Conservation (phyloP, 2,329 filamentous ascomycete species). For the Pseudopithomyces maydicus region DNA sequence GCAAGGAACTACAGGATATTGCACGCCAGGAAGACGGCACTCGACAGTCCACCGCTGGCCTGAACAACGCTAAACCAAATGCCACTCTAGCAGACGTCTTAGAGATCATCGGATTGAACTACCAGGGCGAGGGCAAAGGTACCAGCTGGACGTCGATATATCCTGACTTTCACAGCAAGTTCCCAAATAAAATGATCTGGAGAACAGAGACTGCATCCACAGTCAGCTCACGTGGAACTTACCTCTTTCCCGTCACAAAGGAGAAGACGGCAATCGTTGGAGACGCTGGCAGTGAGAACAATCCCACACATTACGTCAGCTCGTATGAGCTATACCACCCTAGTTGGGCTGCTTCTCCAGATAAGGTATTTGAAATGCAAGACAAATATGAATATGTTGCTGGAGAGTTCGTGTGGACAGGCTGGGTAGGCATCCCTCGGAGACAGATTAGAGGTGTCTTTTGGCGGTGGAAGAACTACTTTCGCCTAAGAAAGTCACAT, state of each 20-base stretch:
- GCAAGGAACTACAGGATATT: constrained; percentile 50
- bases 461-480: too few relatives aligned
- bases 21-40: constrained; percentile 55
- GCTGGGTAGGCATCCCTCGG: too few relatives aligned
- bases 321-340: constrained; percentile 59
- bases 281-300: constrained; percentile 42
- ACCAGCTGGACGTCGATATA: constrained; percentile 38
- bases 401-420: constrained; percentile 61
- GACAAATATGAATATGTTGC: constrained; percentile 57
- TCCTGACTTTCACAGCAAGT: constrained; percentile 36
- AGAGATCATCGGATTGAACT: constrained; percentile 60
- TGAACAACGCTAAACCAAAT: constrained; percentile 54
- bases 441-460: too few relatives aligned
- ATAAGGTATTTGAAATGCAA: constrained; percentile 59
- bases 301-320: constrained; percentile 47
- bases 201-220: constrained; percentile 44
- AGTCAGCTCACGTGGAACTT: constrained; percentile 58
- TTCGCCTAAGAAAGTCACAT: too few relatives aligned
- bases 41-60: constrained; percentile 50
- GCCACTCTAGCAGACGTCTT: constrained; percentile 48
- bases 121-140: constrained; percentile 56
- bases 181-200: constrained; percentile 54
- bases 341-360: constrained; percentile 55
- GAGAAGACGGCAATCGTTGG: constrained; percentile 46
- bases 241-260: constrained; percentile 57